phyloP scores from a whole-genome alignment of 2,329 filamentous ascomycete species.

The Endoconidiophora polonica region DNA sequence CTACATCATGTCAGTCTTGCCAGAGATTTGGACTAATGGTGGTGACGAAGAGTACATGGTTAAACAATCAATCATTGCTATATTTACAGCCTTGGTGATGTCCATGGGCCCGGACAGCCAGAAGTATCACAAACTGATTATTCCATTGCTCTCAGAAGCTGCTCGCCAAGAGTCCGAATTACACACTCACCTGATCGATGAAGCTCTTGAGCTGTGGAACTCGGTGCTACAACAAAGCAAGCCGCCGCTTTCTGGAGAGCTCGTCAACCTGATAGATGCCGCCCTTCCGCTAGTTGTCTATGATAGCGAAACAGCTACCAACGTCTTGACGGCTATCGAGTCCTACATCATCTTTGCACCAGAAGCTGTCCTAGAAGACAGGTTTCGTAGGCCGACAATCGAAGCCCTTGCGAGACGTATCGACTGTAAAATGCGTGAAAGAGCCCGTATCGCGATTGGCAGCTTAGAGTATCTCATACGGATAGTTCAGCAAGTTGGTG shows the following conservation, averaged over 20 bases:
- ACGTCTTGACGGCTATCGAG: slow-evolving; percentile 48
- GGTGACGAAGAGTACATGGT: slow-evolving; percentile 71
- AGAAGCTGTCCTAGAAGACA: slow-evolving; percentile 43
- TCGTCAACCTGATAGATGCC: slow-evolving; percentile 46
- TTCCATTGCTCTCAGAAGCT: slow-evolving; percentile 69
- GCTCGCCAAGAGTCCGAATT: slow-evolving; percentile 60
- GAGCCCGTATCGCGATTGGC: slow-evolving; percentile 38
- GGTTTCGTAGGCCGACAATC: slow-evolving; percentile 32
- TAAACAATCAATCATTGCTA: slow-evolving; percentile 81
- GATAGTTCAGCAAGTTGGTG: slow-evolving; percentile 44
- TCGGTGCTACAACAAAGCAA: slow-evolving; percentile 53
- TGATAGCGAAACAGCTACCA: slow-evolving; percentile 44
- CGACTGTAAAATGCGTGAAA: slow-evolving; percentile 38
- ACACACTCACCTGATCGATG: slow-evolving; percentile 73
- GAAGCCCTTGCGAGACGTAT: slow-evolving; percentile 33
- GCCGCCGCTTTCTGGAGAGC: slow-evolving; percentile 40
- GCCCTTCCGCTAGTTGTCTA: slow-evolving; percentile 51
- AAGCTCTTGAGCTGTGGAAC: slow-evolving; percentile 79
- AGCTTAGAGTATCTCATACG: slow-evolving; percentile 51
- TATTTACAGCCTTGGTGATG: slow-evolving; percentile 70
- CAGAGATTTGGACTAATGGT: slow-evolving; percentile 68
- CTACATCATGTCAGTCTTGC: slow-evolving; percentile 64
- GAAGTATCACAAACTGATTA: slow-evolving; percentile 61
- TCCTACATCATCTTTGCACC: slow-evolving; percentile 57
- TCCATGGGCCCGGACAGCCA: slow-evolving; percentile 66